Percentiles rank a stretch among this genome's conserved stretches.
Conservation (phyloP, 306 rosid species). For the Sindora glabra region DNA sequence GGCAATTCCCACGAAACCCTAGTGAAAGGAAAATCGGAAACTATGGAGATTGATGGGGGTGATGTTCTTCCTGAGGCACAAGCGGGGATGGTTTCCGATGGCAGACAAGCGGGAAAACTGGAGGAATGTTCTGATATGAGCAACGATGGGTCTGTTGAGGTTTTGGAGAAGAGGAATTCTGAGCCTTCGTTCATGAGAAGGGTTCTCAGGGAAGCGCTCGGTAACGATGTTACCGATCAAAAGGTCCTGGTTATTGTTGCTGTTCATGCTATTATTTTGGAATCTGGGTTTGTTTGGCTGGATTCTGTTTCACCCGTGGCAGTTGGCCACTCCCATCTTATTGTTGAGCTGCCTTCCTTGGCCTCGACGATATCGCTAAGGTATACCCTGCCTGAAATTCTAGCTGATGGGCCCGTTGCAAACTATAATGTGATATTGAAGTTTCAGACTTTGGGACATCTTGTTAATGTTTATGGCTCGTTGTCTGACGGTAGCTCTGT, state of each 20-base stretch:
- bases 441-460: slow-evolving; percentile 50
- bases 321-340: slow-evolving; percentile 17
- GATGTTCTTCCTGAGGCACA: slow-evolving; percentile 1
- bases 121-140: slow-evolving; percentile 9
- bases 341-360: slow-evolving; percentile 29
- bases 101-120: neutral
- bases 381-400: slow-evolving; percentile 58
- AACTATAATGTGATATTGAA: slow-evolving; percentile 36
- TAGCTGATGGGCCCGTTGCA: slow-evolving; percentile 12
- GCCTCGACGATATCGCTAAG: slow-evolving; percentile 34
- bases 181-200: slow-evolving; percentile 44
- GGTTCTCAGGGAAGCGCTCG: slow-evolving; percentile 36
- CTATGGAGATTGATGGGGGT: neutral
- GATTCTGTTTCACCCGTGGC: slow-evolving; percentile 29
- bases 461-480: slow-evolving; percentile 55
- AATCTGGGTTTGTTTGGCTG: slow-evolving; percentile 58
- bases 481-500: slow-evolving; percentile 32
- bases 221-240: slow-evolving; percentile 28
- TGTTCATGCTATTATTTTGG: slow-evolving; percentile 61
- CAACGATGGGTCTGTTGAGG: slow-evolving; percentile 32
- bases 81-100: too few species aligned
- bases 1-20: neutral
- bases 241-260: slow-evolving; percentile 37
- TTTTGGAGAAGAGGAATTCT: slow-evolving; percentile 13
- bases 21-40: neutral